Evolutionary conservation across 176 grass and related monocot species (phyloP), one percentile per base, ranked within the genome.

Genomic region (Oryza officinalis): DNA sequence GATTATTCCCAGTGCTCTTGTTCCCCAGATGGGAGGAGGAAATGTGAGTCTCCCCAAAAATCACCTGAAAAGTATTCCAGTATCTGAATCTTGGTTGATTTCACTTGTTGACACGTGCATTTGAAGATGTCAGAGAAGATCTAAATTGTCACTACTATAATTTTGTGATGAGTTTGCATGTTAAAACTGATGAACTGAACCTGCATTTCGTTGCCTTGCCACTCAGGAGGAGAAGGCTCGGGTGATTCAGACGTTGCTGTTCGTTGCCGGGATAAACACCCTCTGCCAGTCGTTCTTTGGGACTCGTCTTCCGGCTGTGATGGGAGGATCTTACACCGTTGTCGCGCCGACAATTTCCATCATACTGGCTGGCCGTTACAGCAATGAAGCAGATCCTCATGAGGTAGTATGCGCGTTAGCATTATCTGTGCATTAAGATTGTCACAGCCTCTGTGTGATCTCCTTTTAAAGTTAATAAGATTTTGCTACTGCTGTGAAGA

Each of bases 21-120:
- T 97, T 81, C 92, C 95, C 32, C 95, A 97, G 74, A 97, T 97
- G 95, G 95, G 95, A 72, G 95, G 95, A 76, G 92, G 90, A 84
- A 97, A 97, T 76, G 95, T 97, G 89, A 97, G 89, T 72, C 10
- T 18, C 43, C 44, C 52, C 47, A 22, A 47, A 15, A 22, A 15
- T 37, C 71, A 12, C 81, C 37, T 84, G 28, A 79, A 84, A 52
- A 28, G 18, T 17, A 30, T 43, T 18, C 9, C 13, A 50, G 18
- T 65, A 32, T 86, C 81, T 74, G 4, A 30, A 80, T 64, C 13
- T 67, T 38, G 22, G 9, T 70, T 77, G 31, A 47, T 14, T 72
- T 88, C 7, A 45, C 6, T 67, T 61, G 13, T 15, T 5, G 74
- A 14, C 45, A 35, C 59, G n/a, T 11, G 30, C 44, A 81, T 61